Evolutionary conservation across 176 grass and related monocot genomes (phyloP).

Genomic region (Tillandsia fasciculata): DNA sequence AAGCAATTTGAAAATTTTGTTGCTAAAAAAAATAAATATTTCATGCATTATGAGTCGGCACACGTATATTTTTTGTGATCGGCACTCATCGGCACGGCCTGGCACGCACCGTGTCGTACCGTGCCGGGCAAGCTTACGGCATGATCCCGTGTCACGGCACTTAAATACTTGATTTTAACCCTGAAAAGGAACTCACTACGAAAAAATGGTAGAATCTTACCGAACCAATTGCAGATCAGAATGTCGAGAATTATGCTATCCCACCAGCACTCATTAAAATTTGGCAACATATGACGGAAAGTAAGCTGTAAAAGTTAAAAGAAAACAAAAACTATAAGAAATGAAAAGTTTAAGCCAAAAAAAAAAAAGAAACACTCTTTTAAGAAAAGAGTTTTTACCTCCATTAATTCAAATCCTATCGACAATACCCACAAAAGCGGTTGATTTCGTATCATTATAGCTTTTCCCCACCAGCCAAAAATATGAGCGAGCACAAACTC

Average conservation of each 20-base stretch:
- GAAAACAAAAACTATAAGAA: slow-evolving; percentile 6
- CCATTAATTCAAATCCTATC: slow-evolving; percentile 98
- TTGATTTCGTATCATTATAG: slow-evolving; percentile 99
- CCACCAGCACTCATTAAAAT: slow-evolving; percentile 99
- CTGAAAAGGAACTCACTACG: not conserved
- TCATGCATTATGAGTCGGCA: too few species aligned
- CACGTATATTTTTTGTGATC: too few species aligned
- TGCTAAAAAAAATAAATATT: too few species aligned
- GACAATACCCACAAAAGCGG: slow-evolving; percentile 96
- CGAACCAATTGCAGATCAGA: slow-evolving; percentile 99
- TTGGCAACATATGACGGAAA: slow-evolving; percentile 99
- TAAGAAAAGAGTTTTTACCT: slow-evolving; percentile 29
- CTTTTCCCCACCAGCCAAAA: slow-evolving; percentile 99
- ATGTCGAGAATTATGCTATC: slow-evolving; percentile 96
- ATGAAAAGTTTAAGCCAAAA: slow-evolving; percentile 8
- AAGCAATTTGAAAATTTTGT: too few species aligned
- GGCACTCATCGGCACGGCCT: too few species aligned
- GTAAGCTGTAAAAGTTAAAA: slow-evolving; percentile 54
- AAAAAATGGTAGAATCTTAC: slow-evolving; percentile 43
- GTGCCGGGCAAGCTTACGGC: too few species aligned
- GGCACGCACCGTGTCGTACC: too few species aligned
- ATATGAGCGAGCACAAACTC: slow-evolving; percentile 98
- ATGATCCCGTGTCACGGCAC: too few species aligned
- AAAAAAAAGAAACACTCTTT: slow-evolving; percentile 12
- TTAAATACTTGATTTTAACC: too few species aligned